Conservation (phyloP, 2,329 filamentous ascomycete genomes). For the Xylariaceae sp. region DNA sequence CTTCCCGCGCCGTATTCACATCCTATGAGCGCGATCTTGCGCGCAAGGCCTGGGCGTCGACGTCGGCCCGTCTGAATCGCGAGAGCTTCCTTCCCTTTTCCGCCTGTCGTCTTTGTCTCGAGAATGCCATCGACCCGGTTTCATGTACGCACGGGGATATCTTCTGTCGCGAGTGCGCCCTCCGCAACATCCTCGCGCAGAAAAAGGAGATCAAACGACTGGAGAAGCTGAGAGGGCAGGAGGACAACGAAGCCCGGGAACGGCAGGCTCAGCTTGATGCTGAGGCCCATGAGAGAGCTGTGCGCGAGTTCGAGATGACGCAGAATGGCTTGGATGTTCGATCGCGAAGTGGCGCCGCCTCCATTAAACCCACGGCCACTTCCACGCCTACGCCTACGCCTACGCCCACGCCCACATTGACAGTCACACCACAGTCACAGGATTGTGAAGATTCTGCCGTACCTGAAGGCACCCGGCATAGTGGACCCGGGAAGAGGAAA, state of each 20-base stretch:
- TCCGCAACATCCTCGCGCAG: conserved; percentile 85
- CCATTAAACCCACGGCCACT: conserved; percentile 26
- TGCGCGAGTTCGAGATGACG: conserved; percentile 77
- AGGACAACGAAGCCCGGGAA: conserved; percentile 61
- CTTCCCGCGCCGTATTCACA: conserved; percentile 88
- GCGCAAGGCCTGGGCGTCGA: conserved; percentile 74
- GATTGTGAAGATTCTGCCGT: conserved; percentile 17
- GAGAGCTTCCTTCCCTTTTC: conserved; percentile 92
- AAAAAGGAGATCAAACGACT: conserved; percentile 83
- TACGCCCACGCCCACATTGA: too few species aligned
- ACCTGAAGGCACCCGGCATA: background rate
- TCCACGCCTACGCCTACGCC: too few species aligned
- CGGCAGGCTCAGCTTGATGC: conserved; percentile 57
- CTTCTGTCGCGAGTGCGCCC: conserved; percentile 91
- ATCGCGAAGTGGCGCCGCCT: conserved; percentile 15
- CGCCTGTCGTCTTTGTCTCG: conserved; percentile 80
- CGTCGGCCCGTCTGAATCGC: conserved; percentile 75
- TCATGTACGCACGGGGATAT: conserved; percentile 80
- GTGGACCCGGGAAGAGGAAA: conserved; percentile 62
- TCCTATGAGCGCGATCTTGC: conserved; percentile 81
- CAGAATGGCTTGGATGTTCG: conserved; percentile 61
- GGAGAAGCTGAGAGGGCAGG: conserved; percentile 58
- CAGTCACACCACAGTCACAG: conserved; percentile 17
- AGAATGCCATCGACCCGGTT: conserved; percentile 74
- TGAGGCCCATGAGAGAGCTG: conserved; percentile 63